Evolutionary conservation across 2,329 filamentous ascomycete genomes (phyloP), one percentile per base, ranked within the genome.

Genomic region (Pestalotiopsis sp.): DNA sequence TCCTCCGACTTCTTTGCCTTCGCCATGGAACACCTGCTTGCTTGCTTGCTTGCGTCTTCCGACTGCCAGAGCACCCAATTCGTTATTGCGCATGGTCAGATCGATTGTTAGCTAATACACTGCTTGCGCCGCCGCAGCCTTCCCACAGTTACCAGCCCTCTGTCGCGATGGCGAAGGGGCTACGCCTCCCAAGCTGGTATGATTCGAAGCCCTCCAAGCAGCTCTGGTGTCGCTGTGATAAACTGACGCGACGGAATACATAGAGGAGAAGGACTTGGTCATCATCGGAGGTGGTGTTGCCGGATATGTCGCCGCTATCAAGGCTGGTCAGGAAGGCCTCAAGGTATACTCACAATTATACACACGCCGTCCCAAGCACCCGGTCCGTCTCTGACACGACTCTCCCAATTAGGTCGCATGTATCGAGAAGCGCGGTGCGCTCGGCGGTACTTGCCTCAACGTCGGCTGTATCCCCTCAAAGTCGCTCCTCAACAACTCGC

Each of bases 381-480:
- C 27, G 38, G 59, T n/a, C 17, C 36, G 23, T 59, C 23, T 59
- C 40, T 56, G 67, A 69, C n/a, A 62, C 31, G 65, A 69, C 72
- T 69, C 72, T 69, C n/a, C 68, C 68, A 60, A 69, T 59, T 74
- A 97, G 95, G 65, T 97, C 73, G 89, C 94, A 71, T 99, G 96
- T 85, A 97, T 99, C 85, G 96, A 99, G 86, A 99, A 99, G 89
- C 94, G 96, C 80, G 96, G 96, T 75, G 88, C 90, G 70, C 91
- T 99, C 77, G 96, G 96, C 78, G 96, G 96, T 81, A 99, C 96
- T 78, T 99, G 96, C 87, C 86, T 99, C 78, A 99, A 99, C 82
- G 96, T 99, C 79, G 96, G 96, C 85, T 99, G 96, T 86, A 99
- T 99, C 80, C 96, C 96, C 74, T 99, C 96, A 74, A 99, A 99